Evolutionary conservation across 202 grass and related monocot genomes (phyloP), one percentile per base, ranked within the genome.

Genomic region (Thinopyrum obtusiflorum): DNA sequence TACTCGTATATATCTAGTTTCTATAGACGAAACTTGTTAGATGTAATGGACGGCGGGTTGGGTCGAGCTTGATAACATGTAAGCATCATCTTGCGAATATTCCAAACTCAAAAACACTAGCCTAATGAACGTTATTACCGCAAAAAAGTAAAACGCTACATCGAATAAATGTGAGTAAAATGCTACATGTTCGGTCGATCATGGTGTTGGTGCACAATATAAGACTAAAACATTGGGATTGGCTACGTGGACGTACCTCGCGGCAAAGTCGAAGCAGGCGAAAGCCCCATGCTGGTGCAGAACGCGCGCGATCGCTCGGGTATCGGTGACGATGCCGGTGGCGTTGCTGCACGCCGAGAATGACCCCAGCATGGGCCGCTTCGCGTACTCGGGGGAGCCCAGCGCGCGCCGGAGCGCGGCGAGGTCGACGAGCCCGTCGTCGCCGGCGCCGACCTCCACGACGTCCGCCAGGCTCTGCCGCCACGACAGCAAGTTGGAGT

Each of bases 401-500:
- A 97, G 68, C 47, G 76, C 73, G 5, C 26, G 23, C 14, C 14
- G 72, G 59, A 91, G 79, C 49, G 53, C 79, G 20, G 55, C 72
- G 49, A 97, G 78, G 81, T 97, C 85, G 21, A 97, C 20, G 59
- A 88, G 70, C 4, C 92, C 94, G 20, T 80, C 42, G 18, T 15
- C 68, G 24, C 82, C 92, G 1, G 88, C 51, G 42, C 90, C 90
- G 31, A 97, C 33, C 81, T 94, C 90, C 4, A 97, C 88, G 46
- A 97, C 90, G 65, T 97, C 92, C 0, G 86, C 94, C 4, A 89
- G 71, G 94, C 86, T 92, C 55, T 65, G 88, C 12, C 94, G 73
- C 94, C 94, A 97, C 12, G 94, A 94, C 17, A 97, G 88, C 62
- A 97, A 88, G 88, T 97, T 97, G n/a, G 94, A 97, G 69, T 97